Conservation (phyloP, 352 stramenopile genomes). For the Thalassiosira pacifica region DNA sequence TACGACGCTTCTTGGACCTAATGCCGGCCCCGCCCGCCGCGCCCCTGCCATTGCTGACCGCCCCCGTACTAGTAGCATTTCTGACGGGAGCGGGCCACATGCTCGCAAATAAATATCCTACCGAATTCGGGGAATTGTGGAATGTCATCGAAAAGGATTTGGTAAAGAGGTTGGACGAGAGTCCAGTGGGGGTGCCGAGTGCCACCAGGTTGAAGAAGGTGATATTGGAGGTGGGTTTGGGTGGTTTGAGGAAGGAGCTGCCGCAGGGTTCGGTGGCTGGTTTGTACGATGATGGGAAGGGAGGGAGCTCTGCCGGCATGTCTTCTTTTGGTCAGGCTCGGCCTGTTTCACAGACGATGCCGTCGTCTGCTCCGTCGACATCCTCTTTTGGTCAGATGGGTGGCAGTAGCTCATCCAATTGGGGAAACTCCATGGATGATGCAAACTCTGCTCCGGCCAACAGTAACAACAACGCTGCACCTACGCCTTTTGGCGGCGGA, state of each 20-base stretch:
- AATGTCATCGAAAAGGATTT: conserved; percentile 68
- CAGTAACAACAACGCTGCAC: not conserved
- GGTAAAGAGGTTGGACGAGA: conserved; percentile 75
- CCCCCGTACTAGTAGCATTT: conserved; percentile 82
- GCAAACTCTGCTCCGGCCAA: not conserved
- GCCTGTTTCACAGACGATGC: not conserved
- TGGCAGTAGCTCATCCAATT: not conserved
- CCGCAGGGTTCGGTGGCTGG: conserved; percentile 66
- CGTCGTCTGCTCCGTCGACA: conserved; percentile 26
- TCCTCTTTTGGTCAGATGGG: conserved; percentile 52
- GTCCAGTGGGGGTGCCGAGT: conserved; percentile 73
- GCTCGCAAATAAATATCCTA: conserved; percentile 74
- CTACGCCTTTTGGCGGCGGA: conserved; percentile 47
- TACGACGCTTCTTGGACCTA: conserved; percentile 77
- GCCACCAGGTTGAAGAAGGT: conserved; percentile 79
- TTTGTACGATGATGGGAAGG: conserved; percentile 71
- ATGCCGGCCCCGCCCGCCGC: conserved; percentile 60
- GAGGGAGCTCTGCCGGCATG: not conserved
- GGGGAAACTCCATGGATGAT: not conserved
- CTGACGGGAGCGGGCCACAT: conserved; percentile 83
- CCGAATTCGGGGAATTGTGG: conserved; percentile 66
- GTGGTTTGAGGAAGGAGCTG: conserved; percentile 64
- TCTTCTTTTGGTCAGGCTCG: not conserved
- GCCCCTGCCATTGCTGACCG: conserved; percentile 76
- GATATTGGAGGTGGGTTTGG: conserved; percentile 66